Percentiles rank a stretch among this genome's conserved stretches.
These are phyloP conservation scores for Flaveria trinervia DNA, from an alignment of 129 eudicot species.

Conservation along the genomic window DNA sequence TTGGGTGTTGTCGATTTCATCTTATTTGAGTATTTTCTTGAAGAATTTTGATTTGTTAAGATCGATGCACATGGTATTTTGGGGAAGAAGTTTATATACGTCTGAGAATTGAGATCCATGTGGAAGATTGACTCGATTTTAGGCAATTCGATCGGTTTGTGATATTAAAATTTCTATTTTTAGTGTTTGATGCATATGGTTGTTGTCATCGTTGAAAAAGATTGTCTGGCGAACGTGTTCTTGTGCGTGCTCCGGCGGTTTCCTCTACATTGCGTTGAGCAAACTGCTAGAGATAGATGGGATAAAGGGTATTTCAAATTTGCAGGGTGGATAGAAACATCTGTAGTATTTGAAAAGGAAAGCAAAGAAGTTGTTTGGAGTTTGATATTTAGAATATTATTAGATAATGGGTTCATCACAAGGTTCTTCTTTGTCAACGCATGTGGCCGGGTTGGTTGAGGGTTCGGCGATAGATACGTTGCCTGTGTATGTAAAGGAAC, in stretches of 20 bases:
- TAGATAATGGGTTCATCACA: slow-evolving; percentile 64
- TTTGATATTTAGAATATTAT: neutral
- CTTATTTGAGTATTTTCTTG: neutral
- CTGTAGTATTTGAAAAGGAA: no score
- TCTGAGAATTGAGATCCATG: slow-evolving; percentile 19
- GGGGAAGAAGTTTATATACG: neutral
- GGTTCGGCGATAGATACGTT: slow-evolving; percentile 61
- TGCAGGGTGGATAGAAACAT: slow-evolving; percentile 59
- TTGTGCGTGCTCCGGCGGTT: slow-evolving; percentile 59
- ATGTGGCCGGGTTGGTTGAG: slow-evolving; percentile 64
- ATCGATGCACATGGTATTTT: neutral
- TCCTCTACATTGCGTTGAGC: slow-evolving; percentile 48
- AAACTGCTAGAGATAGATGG: slow-evolving; percentile 73
- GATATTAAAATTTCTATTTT: slow-evolving; percentile 8
- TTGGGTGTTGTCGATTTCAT: neutral
- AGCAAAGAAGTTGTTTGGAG: slow-evolving; percentile 14
- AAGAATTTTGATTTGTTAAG: slow-evolving; percentile 14
- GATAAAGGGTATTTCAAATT: slow-evolving; percentile 65
- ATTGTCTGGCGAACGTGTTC: slow-evolving; percentile 61
- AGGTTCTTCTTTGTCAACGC: slow-evolving; percentile 61
- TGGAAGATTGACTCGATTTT: slow-evolving; percentile 38
- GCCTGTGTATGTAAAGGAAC: slow-evolving; percentile 84
- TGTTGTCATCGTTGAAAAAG: slow-evolving; percentile 32
- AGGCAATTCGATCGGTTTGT: slow-evolving; percentile 27
- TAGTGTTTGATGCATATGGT: slow-evolving; percentile 63